These are phyloP conservation scores for Penicillium alfredii DNA, from an alignment of 495 filamentous ascomycete species.

Conservation along the genomic window DNA sequence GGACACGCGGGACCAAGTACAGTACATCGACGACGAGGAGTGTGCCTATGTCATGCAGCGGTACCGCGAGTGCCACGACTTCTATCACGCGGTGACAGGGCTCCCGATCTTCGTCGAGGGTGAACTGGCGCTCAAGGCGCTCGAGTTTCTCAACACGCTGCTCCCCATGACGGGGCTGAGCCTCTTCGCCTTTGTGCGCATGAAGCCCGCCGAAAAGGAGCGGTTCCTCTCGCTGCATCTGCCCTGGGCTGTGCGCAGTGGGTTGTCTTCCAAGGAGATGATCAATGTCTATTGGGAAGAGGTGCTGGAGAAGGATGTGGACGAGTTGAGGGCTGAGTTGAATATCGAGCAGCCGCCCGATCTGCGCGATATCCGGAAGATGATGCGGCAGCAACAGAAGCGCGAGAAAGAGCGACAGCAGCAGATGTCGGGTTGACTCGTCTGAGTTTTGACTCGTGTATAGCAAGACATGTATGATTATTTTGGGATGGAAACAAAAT, in stretches of 20 bases:
- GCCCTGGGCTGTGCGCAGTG: slow-evolving; percentile 88
- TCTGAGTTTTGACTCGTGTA: neutral
- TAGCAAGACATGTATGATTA: slow-evolving; percentile 16
- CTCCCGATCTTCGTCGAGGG: slow-evolving; percentile 89
- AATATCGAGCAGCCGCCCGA: slow-evolving; percentile 87
- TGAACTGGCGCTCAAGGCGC: slow-evolving; percentile 89
- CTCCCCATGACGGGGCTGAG: slow-evolving; percentile 92
- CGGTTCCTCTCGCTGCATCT: slow-evolving; percentile 71
- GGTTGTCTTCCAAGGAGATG: slow-evolving; percentile 67
- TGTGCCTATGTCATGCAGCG: slow-evolving; percentile 99
- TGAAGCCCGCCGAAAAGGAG: slow-evolving; percentile 69
- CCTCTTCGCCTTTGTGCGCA: slow-evolving; percentile 58
- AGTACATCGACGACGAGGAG: slow-evolving; percentile 89
- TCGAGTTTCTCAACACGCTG: slow-evolving; percentile 91
- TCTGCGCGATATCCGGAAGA: slow-evolving; percentile 70
- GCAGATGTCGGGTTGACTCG: slow-evolving; percentile 15
- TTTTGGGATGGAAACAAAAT: slow-evolving; percentile 6
- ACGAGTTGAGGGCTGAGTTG: slow-evolving; percentile 63
- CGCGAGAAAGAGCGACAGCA: slow-evolving; percentile 50
- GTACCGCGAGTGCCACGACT: slow-evolving; percentile 96
- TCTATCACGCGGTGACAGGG: slow-evolving; percentile 94
- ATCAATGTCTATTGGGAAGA: slow-evolving; percentile 99
- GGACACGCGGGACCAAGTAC: slow-evolving; percentile 74
- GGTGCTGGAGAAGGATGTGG: slow-evolving; percentile 78
- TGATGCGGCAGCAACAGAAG: slow-evolving; percentile 62